Conservation (phyloP, 2,329 filamentous ascomycete species). For the Ampelomyces quisqualis region DNA sequence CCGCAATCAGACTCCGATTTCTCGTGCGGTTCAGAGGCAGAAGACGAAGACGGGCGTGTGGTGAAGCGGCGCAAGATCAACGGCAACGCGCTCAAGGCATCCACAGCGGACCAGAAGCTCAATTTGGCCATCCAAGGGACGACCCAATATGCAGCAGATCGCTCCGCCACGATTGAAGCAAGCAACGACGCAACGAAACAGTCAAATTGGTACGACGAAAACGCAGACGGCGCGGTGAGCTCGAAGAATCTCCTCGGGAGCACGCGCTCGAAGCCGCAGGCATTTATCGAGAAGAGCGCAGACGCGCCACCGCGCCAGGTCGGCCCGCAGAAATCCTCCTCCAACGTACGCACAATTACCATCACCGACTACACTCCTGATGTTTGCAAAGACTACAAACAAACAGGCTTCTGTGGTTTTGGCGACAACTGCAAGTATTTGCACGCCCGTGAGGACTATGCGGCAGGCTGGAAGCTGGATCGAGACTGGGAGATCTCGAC, state of each 20-base stretch:
- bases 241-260: conserved; percentile 61
- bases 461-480: conserved; percentile 94
- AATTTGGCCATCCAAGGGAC: conserved; percentile 45
- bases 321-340: conserved; percentile 83
- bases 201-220: conserved; percentile 85
- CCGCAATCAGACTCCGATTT: conserved; percentile 58
- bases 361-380: conserved; percentile 89
- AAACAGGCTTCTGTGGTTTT: conserved; percentile 65
- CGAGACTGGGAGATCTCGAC: conserved; percentile 86
- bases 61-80: conserved; percentile 78
- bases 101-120: conserved; percentile 56
- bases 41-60: conserved; percentile 63
- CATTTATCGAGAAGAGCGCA: conserved; percentile 78
- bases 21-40: conserved; percentile 73
- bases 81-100: conserved; percentile 64
- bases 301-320: conserved; percentile 69
- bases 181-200: conserved; percentile 88
- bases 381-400: conserved; percentile 92
- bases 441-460: conserved; percentile 75
- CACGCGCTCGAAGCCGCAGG: conserved; percentile 47
- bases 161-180: conserved; percentile 61
- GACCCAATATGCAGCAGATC: conserved; percentile 62
- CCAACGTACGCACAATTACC: conserved; percentile 88
- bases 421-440: conserved; percentile 81
- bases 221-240: conserved; percentile 52